A percentile compares a stretch with the other conserved stretches of the same genome.
Evolutionary conservation across 108 stramenopile species (phyloP).

Genomic region (Nannochloropsis gaditana): DNA sequence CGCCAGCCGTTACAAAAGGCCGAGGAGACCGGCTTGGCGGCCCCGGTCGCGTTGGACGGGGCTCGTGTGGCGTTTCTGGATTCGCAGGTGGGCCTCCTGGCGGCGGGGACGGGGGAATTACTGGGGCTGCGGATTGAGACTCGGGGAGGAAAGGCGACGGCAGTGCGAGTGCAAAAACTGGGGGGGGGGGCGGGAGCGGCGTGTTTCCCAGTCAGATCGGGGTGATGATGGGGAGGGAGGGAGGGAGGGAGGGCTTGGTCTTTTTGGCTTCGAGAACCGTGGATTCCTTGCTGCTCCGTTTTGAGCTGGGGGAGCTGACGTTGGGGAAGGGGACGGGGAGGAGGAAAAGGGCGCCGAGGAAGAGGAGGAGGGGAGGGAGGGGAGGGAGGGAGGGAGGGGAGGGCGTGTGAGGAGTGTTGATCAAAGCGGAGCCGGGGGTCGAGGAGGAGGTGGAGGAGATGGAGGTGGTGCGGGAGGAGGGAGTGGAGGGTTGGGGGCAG

Average conservation of each 20-base stretch:
- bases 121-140: not conserved
- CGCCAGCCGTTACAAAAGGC: not conserved
- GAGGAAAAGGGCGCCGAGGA: not conserved
- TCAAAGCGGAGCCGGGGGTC: not conserved
- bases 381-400: not conserved
- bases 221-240: not conserved
- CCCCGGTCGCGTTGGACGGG: not conserved
- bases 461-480: not conserved
- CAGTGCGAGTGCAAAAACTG: not conserved
- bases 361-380: not conserved
- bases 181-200: not conserved
- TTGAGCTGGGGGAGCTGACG: not conserved
- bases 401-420: no score
- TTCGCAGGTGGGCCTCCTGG: not conserved
- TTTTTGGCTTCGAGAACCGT: not conserved
- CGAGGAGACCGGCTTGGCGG: not conserved
- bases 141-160: not conserved
- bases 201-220: not conserved
- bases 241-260: not conserved
- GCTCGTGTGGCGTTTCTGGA: not conserved
- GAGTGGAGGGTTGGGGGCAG: not conserved
- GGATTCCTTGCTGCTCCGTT: not conserved
- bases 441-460: conserved; percentile 9
- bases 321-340: not conserved
- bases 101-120: not conserved